phyloP scores from a whole-genome alignment of 2,329 filamentous ascomycete genomes.

The Apiospora kogelbergensis region DNA sequence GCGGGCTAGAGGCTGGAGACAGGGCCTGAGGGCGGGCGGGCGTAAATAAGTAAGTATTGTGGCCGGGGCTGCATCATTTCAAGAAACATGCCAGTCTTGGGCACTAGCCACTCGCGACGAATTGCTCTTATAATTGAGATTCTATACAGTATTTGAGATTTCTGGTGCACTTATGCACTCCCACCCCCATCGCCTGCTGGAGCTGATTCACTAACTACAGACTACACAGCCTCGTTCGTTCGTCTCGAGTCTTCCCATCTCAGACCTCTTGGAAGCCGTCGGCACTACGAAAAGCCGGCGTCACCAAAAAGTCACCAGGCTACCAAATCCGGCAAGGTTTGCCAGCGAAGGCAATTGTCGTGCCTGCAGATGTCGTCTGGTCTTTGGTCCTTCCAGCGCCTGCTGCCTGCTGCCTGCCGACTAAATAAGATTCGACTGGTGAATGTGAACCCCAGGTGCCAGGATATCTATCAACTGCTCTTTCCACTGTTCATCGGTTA shows the following conservation, averaged over 20 bases:
- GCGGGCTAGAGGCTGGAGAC: background rate
- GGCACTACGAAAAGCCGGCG: background rate
- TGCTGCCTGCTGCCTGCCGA: background rate
- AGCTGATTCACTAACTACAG: background rate
- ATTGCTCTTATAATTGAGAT: background rate
- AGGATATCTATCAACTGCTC: background rate
- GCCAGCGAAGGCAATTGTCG: background rate
- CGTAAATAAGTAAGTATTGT: too few species aligned
- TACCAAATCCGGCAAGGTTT: background rate
- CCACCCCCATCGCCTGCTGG: background rate
- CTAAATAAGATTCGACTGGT: background rate
- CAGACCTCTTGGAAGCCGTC: background rate
- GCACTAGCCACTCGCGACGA: background rate
- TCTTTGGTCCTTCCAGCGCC: background rate
- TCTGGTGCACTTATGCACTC: background rate
- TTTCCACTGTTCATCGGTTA: too few species aligned
- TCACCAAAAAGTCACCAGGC: background rate
- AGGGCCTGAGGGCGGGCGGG: too few species aligned
- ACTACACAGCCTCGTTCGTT: background rate
- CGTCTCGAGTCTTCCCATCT: background rate
- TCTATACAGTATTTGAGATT: slow-evolving; percentile 2
- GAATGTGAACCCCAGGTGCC: background rate
- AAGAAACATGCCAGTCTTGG: background rate
- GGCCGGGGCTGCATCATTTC: background rate
- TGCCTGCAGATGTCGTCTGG: background rate